phyloP scores from a whole-genome alignment of 1,284 basidiomycete genomes.

The Neonothopanus nambi region DNA sequence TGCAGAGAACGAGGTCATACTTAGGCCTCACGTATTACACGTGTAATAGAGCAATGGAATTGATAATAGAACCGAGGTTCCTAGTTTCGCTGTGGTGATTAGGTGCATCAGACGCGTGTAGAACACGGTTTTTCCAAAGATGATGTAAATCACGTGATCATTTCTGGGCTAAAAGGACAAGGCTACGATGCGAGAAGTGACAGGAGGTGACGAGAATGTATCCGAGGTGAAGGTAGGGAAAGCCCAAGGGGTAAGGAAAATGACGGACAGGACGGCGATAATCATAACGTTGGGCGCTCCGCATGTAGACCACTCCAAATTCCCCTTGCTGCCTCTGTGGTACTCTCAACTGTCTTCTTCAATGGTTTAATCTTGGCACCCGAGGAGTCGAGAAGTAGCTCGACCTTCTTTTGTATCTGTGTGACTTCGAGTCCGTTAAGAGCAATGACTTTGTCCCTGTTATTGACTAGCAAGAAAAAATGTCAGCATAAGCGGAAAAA shows the following conservation, averaged over 20 bases:
- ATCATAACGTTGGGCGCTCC: conserved; percentile 47
- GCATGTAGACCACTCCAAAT: conserved; percentile 86
- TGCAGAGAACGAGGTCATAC: conserved; percentile 26
- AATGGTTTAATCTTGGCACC: conserved; percentile 80
- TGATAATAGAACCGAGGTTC: conserved; percentile 2
- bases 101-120: conserved; percentile 19
- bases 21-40: conserved; percentile 41
- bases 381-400: conserved; percentile 82
- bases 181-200: conserved; percentile 1
- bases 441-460: conserved; percentile 78
- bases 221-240: conserved; percentile 14
- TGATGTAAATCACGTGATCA: conserved; percentile 10
- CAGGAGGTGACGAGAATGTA: conserved; percentile 3
- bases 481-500: conserved; percentile 7
- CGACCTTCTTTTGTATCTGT: conserved; percentile 71
- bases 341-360: conserved; percentile 73
- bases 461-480: conserved; percentile 55
- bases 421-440: conserved; percentile 72
- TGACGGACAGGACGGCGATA: not conserved
- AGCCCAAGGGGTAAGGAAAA: not conserved
- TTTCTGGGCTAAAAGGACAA: conserved; percentile 3
- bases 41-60: conserved; percentile 22
- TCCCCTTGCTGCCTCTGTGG: conserved; percentile 76
- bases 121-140: conserved; percentile 13
- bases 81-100: conserved; percentile 11